Evolutionary conservation across 75 land plant species (phyloP).

Genomic region (Selaginella tamariscina): DNA sequence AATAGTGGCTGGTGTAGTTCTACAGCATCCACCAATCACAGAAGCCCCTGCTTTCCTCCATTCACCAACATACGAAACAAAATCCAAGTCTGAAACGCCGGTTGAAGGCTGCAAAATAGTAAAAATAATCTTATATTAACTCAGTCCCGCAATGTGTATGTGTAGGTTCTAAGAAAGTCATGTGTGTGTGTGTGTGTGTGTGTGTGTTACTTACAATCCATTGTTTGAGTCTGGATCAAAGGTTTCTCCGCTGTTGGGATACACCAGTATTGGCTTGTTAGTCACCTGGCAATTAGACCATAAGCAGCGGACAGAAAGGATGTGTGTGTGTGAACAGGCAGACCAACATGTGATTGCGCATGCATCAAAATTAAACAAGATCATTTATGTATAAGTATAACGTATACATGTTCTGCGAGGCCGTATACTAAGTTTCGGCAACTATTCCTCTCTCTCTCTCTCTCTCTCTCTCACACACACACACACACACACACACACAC

Average conservation of each 20-base stretch:
- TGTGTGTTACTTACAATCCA: neutral
- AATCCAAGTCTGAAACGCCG: conserved; percentile 3
- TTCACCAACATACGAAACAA: conserved; percentile 2
- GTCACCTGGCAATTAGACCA: conserved; percentile 2
- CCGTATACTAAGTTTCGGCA: too few relatives aligned
- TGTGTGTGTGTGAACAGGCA: too few relatives aligned
- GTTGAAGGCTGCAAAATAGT: conserved; percentile 3
- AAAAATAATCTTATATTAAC: neutral
- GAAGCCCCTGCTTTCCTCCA: conserved; percentile 13
- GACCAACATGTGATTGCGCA: neutral
- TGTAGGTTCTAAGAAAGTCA: too few relatives aligned
- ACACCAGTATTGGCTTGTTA: neutral
- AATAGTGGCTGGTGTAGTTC: conserved; percentile 4
- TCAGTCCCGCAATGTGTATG: too few relatives aligned
- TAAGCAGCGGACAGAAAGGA: too few relatives aligned
- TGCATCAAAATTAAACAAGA: neutral
- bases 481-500: too few relatives aligned
- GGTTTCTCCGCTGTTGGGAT: conserved; percentile 11
- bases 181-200: neutral
- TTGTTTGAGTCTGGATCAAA: neutral
- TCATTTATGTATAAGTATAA: too few relatives aligned
- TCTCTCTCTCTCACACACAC: too few relatives aligned
- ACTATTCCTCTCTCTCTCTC: too few relatives aligned
- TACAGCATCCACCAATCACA: conserved; percentile 1
- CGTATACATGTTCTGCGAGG: too few relatives aligned